Percentiles rank a stretch among this genome's conserved stretches.
phyloP scores from a whole-genome alignment of 2,329 filamentous ascomycete genomes.

The Zymoseptoria crescenta region DNA sequence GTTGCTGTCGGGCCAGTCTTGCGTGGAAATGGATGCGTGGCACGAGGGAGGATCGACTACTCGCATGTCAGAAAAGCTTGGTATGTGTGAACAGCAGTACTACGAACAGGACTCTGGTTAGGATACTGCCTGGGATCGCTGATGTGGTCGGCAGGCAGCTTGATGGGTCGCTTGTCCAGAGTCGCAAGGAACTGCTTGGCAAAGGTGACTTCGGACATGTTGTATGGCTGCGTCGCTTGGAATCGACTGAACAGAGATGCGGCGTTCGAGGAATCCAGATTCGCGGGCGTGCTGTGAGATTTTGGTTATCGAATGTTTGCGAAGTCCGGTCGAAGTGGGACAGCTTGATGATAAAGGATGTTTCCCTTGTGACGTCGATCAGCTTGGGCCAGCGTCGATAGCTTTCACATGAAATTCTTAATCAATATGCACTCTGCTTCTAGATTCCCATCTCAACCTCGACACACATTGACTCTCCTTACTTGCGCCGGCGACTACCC shows the following conservation, averaged over 20 bases:
- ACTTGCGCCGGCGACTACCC: background rate
- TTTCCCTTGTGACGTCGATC: background rate
- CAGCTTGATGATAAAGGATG: background rate
- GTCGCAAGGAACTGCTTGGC: slow-evolving; percentile 73
- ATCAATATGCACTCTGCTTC: background rate
- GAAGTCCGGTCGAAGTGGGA: background rate
- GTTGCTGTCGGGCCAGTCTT: slow-evolving; percentile 31
- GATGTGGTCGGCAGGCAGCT: slow-evolving; percentile 82
- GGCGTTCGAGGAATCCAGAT: slow-evolving; percentile 9
- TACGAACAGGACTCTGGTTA: slow-evolving; percentile 63
- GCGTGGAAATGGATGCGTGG: slow-evolving; percentile 47
- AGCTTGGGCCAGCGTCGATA: background rate
- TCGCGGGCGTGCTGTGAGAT: background rate
- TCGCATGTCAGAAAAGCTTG: background rate
- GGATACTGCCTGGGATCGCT: slow-evolving; percentile 76
- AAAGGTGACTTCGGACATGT: slow-evolving; percentile 50
- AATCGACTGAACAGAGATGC: slow-evolving; percentile 23
- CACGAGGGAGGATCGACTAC: slow-evolving; percentile 65
- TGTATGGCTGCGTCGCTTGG: slow-evolving; percentile 50
- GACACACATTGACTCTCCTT: background rate
- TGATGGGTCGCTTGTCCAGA: slow-evolving; percentile 69
- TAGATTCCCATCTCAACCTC: background rate
- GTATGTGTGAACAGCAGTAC: background rate
- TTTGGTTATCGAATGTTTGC: background rate
- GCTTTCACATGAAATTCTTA: slow-evolving; percentile 4